These are phyloP conservation scores for Silene latifolia DNA, from an alignment of 148 eudicot genomes.

Conservation along the genomic window DNA sequence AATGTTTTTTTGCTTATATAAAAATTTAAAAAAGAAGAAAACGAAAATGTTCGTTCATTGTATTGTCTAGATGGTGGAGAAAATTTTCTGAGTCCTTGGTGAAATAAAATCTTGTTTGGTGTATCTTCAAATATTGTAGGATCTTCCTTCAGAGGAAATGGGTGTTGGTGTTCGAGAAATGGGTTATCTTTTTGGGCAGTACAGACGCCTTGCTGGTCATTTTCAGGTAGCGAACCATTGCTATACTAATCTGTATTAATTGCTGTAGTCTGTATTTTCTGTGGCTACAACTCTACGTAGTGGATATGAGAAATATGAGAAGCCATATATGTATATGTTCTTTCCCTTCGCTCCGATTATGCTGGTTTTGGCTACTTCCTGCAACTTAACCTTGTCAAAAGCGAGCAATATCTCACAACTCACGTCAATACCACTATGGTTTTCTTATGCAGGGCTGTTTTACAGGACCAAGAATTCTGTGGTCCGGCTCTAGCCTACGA, in stretches of 20 bases:
- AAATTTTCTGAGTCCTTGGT: conserved; percentile 2
- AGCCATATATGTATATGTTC: background rate
- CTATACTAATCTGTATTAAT: background rate
- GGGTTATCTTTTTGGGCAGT: conserved; percentile 95
- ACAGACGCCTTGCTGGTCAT: conserved; percentile 87
- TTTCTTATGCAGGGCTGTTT: conserved; percentile 83
- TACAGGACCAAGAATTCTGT: conserved; percentile 86
- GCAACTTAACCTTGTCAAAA: background rate
- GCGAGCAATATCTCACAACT: conserved; percentile 2
- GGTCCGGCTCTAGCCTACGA: conserved; percentile 92
- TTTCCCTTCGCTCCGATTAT: background rate
- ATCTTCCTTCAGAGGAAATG: conserved; percentile 98
- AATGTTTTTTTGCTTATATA: background rate
- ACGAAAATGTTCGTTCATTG: background rate
- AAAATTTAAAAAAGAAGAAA: background rate
- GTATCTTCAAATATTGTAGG: conserved; percentile 38
- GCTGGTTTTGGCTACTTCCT: conserved; percentile 3
- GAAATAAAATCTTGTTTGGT: background rate
- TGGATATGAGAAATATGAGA: background rate
- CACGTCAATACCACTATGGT: background rate
- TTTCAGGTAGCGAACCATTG: conserved; percentile 54
- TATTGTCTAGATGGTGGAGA: background rate
- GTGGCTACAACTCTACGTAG: too few relatives aligned
- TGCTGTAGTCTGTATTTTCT: too few relatives aligned
- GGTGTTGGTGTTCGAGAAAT: conserved; percentile 97